A percentile compares a stretch with the other conserved stretches of the same genome.
These are phyloP conservation scores for Colletotrichum sp. DNA, from an alignment of 2,329 filamentous ascomycete genomes.

Conservation along the genomic window DNA sequence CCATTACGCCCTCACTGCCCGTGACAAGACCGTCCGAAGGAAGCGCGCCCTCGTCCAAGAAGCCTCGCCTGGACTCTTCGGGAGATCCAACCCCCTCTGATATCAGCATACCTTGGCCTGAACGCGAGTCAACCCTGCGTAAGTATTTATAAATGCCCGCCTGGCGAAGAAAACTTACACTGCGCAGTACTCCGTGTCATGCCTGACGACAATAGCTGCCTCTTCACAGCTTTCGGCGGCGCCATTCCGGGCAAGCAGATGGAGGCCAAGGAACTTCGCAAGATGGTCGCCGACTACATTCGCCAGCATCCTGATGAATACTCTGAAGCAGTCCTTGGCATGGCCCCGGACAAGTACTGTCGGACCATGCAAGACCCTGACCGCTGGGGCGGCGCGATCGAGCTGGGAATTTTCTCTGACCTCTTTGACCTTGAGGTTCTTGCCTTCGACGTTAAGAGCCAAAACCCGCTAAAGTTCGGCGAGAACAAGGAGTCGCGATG, in stretches of 20 bases:
- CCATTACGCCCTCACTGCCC: constrained; percentile 9
- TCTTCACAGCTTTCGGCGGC: constrained; percentile 87
- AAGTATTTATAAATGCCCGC: constrained; percentile 24
- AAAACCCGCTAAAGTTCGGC: constrained; percentile 67
- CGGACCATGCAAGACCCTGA: constrained; percentile 79
- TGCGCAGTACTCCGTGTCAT: constrained; percentile 82
- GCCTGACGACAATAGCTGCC: constrained; percentile 95
- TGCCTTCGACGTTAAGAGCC: constrained; percentile 72
- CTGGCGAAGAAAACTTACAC: constrained; percentile 40
- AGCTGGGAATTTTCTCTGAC: constrained; percentile 82
- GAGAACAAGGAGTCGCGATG: constrained; percentile 72
- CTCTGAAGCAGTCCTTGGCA: constrained; percentile 77
- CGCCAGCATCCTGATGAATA: constrained; percentile 74
- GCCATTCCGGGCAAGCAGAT: constrained; percentile 65
- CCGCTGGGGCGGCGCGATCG: constrained; percentile 91
- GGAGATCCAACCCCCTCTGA: constrained; percentile 4
- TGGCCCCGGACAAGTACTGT: constrained; percentile 76
- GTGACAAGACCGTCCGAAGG: constrained; percentile 5
- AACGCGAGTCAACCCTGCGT: constrained; percentile 56
- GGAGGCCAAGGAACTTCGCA: constrained; percentile 64
- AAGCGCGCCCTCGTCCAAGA: background rate
- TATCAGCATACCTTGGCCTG: constrained; percentile 50
- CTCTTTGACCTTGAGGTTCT: constrained; percentile 87
- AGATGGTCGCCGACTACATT: constrained; percentile 80
- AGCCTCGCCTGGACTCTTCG: background rate